Conservation (phyloP, 345 rosid genomes). For the Lepidium aucheri region DNA sequence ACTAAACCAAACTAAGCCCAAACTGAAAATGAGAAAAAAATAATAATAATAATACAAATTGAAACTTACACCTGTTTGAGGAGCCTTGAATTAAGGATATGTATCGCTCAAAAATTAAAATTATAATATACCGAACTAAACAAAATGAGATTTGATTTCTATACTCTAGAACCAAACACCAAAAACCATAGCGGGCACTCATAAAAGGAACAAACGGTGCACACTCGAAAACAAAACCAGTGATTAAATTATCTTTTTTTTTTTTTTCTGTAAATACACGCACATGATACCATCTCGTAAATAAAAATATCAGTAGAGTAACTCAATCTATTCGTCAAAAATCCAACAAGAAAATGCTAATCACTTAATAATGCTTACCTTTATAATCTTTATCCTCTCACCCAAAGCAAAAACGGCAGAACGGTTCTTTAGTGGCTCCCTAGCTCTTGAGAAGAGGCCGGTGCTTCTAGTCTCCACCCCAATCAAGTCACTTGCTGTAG, state of each 20-base stretch:
- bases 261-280: not conserved
- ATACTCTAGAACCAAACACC: not conserved
- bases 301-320: not conserved
- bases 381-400: constrained; percentile 80
- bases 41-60: not conserved
- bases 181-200: not conserved
- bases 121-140: not conserved
- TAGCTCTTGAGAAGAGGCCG: constrained; percentile 72
- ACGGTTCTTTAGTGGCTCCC: constrained; percentile 85
- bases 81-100: not conserved
- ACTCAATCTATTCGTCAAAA: not conserved
- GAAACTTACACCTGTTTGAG: not conserved
- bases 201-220: not conserved
- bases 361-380: constrained; percentile 38
- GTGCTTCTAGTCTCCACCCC: constrained; percentile 92
- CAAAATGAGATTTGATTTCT: not conserved
- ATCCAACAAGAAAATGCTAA: not conserved
- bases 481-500: constrained; percentile 82
- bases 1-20: not conserved
- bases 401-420: constrained; percentile 95
- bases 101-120: not conserved
- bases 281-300: not conserved
- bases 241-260: too few species aligned
- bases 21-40: not conserved
- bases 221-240: too few species aligned